Base-by-base conservation (phyloP, 257 asterid species). In the Lycium barbarum region DNA sequence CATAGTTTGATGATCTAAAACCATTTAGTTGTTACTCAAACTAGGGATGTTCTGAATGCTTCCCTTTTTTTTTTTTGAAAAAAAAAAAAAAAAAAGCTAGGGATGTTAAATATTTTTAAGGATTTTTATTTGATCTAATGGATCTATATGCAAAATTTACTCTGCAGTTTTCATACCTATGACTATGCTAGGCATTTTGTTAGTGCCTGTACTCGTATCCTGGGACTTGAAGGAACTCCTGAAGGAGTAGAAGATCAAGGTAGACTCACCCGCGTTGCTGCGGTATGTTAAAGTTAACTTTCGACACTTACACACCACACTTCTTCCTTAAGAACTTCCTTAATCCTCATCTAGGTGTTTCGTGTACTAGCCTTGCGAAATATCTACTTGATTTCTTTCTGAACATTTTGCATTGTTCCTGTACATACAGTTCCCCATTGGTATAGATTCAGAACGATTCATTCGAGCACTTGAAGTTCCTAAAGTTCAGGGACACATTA, bases 161-260 rank as follows among this genome's bases (percentile, higher is more conserved):
- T 85, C 40, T 88, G 90, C 95, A 95, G 99, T 85, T 95, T 95
- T 88, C 99, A 95, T 85, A 95, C 99, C 59, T 95, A 95, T 85
- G 99, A 95, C 89, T 95, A 95, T 88, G 99, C 99, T 86, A 88
- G 97, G 84, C 99, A 95, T 88, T 95, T 95, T 62, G 98, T 94
- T 83, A 95, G 99, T 87, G 97, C 99, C 35, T 95, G 99, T 82
- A 93, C 99, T 85, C 98, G 99, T 87, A 95, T 95, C 84, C 97
- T 95, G 80, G 99, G 97, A 84, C 93, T 95, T 81, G 99, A 95
- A 93, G 99, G 99, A 85, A 95, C 97, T 85, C 98, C 98, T 70
- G 98, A 94, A 88, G 99, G 99, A 82, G 99, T 95, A 84, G 99
- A 95, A 91, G 97, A 94, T 90, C 99, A 95, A 89, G 99, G 97